Evolutionary conservation across 2,329 filamentous ascomycete species (phyloP).

Genomic region (Metarhizium robertsii): DNA sequence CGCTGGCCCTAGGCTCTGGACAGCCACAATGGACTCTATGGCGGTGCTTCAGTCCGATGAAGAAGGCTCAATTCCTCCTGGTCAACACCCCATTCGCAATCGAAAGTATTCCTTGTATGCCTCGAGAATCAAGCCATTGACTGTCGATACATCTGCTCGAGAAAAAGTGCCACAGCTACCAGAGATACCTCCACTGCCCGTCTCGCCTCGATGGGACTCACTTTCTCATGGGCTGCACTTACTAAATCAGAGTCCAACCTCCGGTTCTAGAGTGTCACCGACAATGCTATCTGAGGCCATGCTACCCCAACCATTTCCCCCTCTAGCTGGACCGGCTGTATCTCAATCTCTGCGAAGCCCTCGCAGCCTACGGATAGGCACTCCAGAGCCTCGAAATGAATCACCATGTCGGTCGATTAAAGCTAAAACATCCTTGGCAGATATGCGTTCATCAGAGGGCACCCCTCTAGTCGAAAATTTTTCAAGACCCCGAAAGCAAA

Average conservation of each 20-base stretch:
- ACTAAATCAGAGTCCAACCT: constrained; percentile 8
- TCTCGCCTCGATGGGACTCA: constrained; percentile 37
- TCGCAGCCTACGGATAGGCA: constrained; percentile 1
- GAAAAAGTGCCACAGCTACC: constrained; percentile 10
- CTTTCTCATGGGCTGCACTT: constrained; percentile 19
- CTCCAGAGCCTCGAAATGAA: constrained; percentile 16
- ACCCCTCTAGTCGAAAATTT: constrained; percentile 43
- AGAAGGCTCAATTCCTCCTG: constrained; percentile 4
- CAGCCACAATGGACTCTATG: constrained; percentile 13
- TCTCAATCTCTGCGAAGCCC: constrained; percentile 11
- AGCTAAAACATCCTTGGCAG: constrained; percentile 22
- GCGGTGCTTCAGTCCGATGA: constrained; percentile 9
- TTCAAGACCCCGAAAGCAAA: constrained; percentile 48
- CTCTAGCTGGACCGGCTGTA: not conserved
- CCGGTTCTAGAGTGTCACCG: not conserved
- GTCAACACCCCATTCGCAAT: constrained; percentile 9
- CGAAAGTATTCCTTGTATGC: constrained; percentile 14
- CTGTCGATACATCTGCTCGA: not conserved
- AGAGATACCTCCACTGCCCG: constrained; percentile 24
- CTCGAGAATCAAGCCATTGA: constrained; percentile 12
- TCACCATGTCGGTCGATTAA: constrained; percentile 20
- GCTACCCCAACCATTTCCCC: not conserved
- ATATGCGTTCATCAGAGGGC: constrained; percentile 25
- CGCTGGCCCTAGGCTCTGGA: constrained; percentile 11
- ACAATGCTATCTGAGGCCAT: constrained; percentile 1